Base-by-base conservation (phyloP, 306 rosid genomes). In the Prunus persica region DNA sequence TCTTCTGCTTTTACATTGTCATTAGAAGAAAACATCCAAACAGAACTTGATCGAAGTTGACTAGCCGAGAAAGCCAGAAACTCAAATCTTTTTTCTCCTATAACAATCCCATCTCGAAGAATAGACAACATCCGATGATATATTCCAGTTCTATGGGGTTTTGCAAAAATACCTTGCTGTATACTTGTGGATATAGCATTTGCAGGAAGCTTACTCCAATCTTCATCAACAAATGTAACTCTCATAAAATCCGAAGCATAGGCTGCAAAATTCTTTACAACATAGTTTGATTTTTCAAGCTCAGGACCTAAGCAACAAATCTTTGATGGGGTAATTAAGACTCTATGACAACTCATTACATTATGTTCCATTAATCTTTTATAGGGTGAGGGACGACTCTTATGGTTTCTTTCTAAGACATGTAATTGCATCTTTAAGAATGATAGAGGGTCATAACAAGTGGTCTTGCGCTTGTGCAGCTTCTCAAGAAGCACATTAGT, bases 21-120 rank as follows among this genome's bases (percentile, higher is more conserved):
- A 82, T 86, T 94, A 30, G 97, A 94, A 85, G 98, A 97, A 90
- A 94, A 94, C 91, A 94, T 87, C 98, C 97, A 94, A 76, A 92
- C 95, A 52, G 97, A 85, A 75, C 82, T 94, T 54, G 95, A 90
- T 30, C 97, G 90, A 65, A 94, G 92, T 72, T 94, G 98, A 89
- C 98, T 94, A 19, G 96, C 98, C 6, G 98, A 94, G 87, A 92
- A 94, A 54, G 98, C 98, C 69, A 94, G 87, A 85, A 94, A 94
- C 83, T 92, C 92, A 77, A 92, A 94, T 72, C 82, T 89, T 80
- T 92, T 94, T 3, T 79, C 56, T 51, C 98, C 98, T 75, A 94
- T 92, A 52, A 89, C 86, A 80, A 94, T 83, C 79, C 97, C 98
- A 75, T 92, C 91, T 51, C 86, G 92, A 77, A 94, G 97, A 84